Evolutionary conservation across 1,284 basidiomycete genomes (phyloP), one percentile per base, ranked within the genome.

Genomic region (Ustilago xerochloae): DNA sequence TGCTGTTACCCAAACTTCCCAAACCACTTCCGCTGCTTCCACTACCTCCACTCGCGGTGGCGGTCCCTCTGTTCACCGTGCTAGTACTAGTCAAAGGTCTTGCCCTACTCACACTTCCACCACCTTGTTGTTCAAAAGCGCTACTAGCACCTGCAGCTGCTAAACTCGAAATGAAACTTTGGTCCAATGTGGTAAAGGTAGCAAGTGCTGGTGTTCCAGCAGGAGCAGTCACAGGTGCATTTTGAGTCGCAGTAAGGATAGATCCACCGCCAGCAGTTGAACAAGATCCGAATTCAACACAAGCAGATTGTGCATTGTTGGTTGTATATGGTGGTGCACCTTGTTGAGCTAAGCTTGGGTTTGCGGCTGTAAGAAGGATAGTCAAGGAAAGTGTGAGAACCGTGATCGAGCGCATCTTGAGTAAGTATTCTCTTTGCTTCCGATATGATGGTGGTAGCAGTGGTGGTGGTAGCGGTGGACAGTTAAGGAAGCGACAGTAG

Each of bases 271-370:
- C 56, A 0, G 60, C 61, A 16, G 64, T 68, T 0, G 60, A 39
- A 43, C 70, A 73, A 1, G 60, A 62, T 13, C 70, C 70, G 51
- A 30, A 73, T 46, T 73, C 18, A 12, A 73, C 61, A 33, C 64
- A 73, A 1, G 64, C 70, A 3, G 33, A 39, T 43, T 64, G 61
- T 18, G 36, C 50, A 22, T 73, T 73, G 56, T 73, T 47, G 4
- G 70, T 73, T 4, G 63, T 59, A 30, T 33, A 59, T 24, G 63
- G 63, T 15, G 68, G 53, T 26, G 50, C 49, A 2, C 51, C 56
- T 36, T 61, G 55, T 28, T 53, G 56, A 3, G 47, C 57, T 30
- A 48, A 16, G 5, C 38, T 15, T 9, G 45, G 45, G 26, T 30
- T 30, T 30, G 46, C 29, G 8, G 46, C 46, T 39, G 33, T 35